Base-by-base conservation (phyloP, 2,329 filamentous ascomycete genomes). In the Colletotrichum gigasporum region DNA sequence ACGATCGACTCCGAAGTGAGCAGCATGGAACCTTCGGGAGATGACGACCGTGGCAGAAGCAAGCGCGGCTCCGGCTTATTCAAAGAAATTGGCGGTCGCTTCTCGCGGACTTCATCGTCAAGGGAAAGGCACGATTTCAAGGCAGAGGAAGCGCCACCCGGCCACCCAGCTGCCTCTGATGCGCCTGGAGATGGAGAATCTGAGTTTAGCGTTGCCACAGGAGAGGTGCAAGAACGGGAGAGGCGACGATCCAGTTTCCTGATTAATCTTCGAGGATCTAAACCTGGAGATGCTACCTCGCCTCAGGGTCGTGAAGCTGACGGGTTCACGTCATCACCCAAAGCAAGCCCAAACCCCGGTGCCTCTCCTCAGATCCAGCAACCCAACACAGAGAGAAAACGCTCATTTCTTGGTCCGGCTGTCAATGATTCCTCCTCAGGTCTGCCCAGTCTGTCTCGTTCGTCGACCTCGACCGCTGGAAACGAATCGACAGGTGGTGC, bases 21-120 rank as follows among this genome's bases (percentile, higher is more conserved):
- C 8, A 75, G 75, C 3, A 74, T 77, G 16, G 78, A 72, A 5
- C 76, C 77, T 12, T 74, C 75, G 7, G 59, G 69, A 8, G 75
- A 80, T 12, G 77, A 80, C 22, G 72, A 73, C 2, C 76, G 77
- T 18, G 75, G 73, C 14, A 75, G 74, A 8, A 69, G 66, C 12
- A 78, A 74, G 58, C 77, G 75, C 26, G 79, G 77, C 59, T 82
- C 79, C 10, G 80, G 75, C 18, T 72, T 87, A n/a, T 82, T 87
- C 66, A 86, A 84, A 66, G 83, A 84, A 14, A 75, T 85, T 53
- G 80, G 83, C 3, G 80, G 78, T 54, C 79, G 79, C 56, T 74
- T 85, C 42, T 71, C 73, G 14, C 74, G 76, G 5, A 71, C 71
- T 6, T 74, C 72, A 2, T 74, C 72, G 2, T 74, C 76, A 7